Conservation (phyloP, 108 stramenopile species). For the Skeletonema menzelii region DNA sequence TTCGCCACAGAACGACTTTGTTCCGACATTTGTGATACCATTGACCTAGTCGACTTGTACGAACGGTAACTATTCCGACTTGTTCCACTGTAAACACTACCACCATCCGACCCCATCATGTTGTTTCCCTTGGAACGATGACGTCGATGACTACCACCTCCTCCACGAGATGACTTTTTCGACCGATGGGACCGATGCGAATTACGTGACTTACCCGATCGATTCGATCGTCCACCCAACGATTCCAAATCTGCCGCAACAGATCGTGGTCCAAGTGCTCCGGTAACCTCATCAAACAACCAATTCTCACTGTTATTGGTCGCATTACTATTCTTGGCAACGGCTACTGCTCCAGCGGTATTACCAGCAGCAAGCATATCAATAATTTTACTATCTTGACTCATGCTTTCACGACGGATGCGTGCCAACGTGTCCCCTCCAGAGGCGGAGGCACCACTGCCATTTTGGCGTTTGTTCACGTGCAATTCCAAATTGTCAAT, state of each 20-base stretch:
- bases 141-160: constrained; percentile 22
- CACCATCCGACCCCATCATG: constrained; percentile 36
- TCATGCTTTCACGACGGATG: constrained; percentile 34
- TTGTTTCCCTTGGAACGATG: constrained; percentile 20
- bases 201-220: constrained; percentile 57
- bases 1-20: constrained; percentile 86
- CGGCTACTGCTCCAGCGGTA: constrained; percentile 13
- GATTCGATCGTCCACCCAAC: constrained; percentile 74
- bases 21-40: constrained; percentile 86
- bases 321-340: constrained; percentile 24
- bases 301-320: constrained; percentile 63
- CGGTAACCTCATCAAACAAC: constrained; percentile 85
- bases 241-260: constrained; percentile 86
- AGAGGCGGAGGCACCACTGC: not conserved
- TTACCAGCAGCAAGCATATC: constrained; percentile 42
- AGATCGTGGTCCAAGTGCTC: constrained; percentile 78
- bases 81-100: constrained; percentile 56
- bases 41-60: constrained; percentile 75
- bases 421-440: constrained; percentile 20
- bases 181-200: constrained; percentile 57
- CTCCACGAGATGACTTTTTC: constrained; percentile 16
- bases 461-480: constrained; percentile 37
- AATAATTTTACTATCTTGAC: constrained; percentile 41
- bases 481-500: constrained; percentile 74
- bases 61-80: constrained; percentile 68